phyloP scores from a whole-genome alignment of 352 stramenopile species.

The Aphanomyces stellatus region DNA sequence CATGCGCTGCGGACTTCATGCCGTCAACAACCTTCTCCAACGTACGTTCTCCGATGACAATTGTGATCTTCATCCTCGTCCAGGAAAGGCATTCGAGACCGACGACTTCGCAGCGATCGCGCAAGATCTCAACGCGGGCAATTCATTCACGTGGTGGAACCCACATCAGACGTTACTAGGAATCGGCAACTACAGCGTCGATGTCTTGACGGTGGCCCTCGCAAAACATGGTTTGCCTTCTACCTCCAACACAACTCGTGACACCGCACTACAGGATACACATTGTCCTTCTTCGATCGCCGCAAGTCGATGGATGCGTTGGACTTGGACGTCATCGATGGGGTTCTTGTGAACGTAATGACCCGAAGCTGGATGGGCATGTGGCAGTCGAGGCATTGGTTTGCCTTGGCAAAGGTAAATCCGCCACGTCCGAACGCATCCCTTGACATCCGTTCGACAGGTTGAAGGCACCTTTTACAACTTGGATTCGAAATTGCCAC shows the following conservation, averaged over 20 bases:
- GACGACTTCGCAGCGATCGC: conserved; percentile 38
- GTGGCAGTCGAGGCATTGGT: conserved; percentile 70
- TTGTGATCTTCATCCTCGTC: neutral
- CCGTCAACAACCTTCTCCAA: conserved; percentile 75
- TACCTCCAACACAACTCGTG: neutral
- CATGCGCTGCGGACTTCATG: conserved; percentile 68
- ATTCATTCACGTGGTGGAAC: conserved; percentile 30
- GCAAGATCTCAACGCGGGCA: conserved; percentile 27
- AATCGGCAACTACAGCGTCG: conserved; percentile 76
- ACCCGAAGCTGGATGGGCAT: conserved; percentile 34
- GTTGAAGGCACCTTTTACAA: conserved; percentile 57
- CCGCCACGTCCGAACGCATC: neutral
- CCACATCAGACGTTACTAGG: conserved; percentile 53
- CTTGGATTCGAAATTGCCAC: conserved; percentile 60
- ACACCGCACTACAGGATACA: conserved; percentile 31
- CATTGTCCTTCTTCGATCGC: conserved; percentile 65
- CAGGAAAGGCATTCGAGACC: conserved; percentile 46
- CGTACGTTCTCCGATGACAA: conserved; percentile 22
- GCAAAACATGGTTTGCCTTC: conserved; percentile 39
- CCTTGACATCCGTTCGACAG: conserved; percentile 22
- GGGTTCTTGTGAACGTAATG: conserved; percentile 63
- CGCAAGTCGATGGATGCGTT: conserved; percentile 36
- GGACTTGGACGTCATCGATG: conserved; percentile 38
- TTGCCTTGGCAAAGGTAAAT: conserved; percentile 51
- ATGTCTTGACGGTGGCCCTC: conserved; percentile 55